phyloP scores from a whole-genome alignment of 495 filamentous ascomycete species.

The Daldinia bambusicola region DNA sequence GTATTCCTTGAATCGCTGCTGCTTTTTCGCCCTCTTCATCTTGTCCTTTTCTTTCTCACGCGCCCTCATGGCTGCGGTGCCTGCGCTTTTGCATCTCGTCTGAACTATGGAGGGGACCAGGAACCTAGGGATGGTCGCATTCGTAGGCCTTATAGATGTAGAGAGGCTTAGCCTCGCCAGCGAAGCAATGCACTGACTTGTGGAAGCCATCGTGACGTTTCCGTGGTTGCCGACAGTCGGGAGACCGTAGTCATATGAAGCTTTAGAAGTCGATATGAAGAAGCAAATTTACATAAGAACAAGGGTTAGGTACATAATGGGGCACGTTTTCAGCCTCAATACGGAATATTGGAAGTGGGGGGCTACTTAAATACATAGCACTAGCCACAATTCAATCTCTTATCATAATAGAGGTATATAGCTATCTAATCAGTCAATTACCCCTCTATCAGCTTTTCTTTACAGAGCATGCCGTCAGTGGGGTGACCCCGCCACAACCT shows the following conservation, averaged over 20 bases:
- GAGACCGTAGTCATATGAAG: constrained; percentile 8
- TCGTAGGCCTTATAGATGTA: constrained; percentile 47
- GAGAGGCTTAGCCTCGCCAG: constrained; percentile 67
- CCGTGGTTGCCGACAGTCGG: constrained; percentile 22
- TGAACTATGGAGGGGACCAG: constrained; percentile 53
- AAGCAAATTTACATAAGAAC: constrained; percentile 25
- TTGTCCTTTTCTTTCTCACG: constrained; percentile 64
- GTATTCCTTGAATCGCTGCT: constrained; percentile 68
- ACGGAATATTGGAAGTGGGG: too few species aligned
- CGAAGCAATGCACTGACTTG: constrained; percentile 66
- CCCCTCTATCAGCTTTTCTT: constrained; percentile 32
- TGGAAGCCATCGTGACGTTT: constrained; percentile 53
- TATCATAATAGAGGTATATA: neutral
- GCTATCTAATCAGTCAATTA: constrained; percentile 24
- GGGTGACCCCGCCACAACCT: constrained; percentile 37
- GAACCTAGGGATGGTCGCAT: constrained; percentile 55
- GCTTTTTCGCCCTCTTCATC: constrained; percentile 75
- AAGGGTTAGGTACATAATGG: constrained; percentile 1
- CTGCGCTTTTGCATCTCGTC: constrained; percentile 53
- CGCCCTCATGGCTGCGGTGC: constrained; percentile 49
- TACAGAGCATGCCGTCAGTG: constrained; percentile 29
- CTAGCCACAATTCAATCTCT: constrained; percentile 12
- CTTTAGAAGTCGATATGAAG: constrained; percentile 19
- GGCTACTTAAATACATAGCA: too few species aligned
- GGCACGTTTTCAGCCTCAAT: constrained; percentile 27